These are phyloP conservation scores for Exobasidium rhododendri DNA, from an alignment of 1,284 basidiomycete genomes.

Conservation along the genomic window DNA sequence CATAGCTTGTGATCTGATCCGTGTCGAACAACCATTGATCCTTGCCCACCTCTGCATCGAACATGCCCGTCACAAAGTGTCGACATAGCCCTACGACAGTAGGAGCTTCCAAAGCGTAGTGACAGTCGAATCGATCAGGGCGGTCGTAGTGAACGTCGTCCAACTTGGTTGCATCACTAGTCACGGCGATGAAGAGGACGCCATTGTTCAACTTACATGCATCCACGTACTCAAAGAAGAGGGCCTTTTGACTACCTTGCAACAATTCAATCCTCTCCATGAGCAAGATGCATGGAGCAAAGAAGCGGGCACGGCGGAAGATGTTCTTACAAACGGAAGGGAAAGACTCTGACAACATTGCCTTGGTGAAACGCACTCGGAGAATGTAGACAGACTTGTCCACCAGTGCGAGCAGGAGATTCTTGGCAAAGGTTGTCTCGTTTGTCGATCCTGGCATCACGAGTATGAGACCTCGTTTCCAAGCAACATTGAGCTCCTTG, in stretches of 20 bases:
- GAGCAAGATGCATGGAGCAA: no score
- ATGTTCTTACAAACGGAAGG: no score
- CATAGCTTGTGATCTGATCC: not conserved
- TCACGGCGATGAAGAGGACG: not conserved
- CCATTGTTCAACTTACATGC: not conserved
- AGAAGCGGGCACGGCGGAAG: no score
- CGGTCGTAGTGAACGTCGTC: not conserved
- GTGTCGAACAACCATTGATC: not conserved
- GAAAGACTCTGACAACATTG: no score
- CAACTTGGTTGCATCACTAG: not conserved
- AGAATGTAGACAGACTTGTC: no score
- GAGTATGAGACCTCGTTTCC: not conserved
- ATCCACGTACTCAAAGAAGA: not conserved
- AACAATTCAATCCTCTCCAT: no score
- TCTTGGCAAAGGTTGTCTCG: no score
- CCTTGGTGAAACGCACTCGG: no score
- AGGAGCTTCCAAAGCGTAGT: not conserved
- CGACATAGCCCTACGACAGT: not conserved
- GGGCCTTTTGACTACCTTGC: no score
- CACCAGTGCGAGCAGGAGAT: no score
- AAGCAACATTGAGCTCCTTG: not conserved
- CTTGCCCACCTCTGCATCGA: not conserved
- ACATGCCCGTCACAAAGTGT: not conserved
- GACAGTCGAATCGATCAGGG: not conserved
- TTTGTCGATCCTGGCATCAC: no score